phyloP scores from a whole-genome alignment of 208 protist species.

The Trypanosoma melophagium region DNA sequence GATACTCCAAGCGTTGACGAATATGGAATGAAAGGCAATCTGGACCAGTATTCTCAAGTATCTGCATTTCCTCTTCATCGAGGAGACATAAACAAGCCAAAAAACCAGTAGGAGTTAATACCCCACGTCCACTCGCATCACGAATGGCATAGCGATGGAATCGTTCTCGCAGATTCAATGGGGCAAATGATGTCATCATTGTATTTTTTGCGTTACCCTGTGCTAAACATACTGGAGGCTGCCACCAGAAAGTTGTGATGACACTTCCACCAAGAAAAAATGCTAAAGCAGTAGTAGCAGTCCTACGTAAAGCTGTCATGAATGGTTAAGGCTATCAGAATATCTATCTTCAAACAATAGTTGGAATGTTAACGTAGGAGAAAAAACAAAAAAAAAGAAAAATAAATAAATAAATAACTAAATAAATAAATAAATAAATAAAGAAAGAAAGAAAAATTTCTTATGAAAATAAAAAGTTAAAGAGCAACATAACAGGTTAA shows the following conservation, averaged over 20 bases:
- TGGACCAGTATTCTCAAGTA: neutral
- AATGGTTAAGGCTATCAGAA: neutral
- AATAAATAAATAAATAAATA: constrained; percentile 7
- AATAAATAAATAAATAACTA: neutral
- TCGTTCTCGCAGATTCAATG: constrained; percentile 5
- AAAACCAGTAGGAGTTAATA: constrained; percentile 16
- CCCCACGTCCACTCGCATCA: constrained; percentile 3
- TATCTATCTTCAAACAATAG: neutral
- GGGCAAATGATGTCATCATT: neutral
- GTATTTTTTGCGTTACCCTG: too few relatives aligned
- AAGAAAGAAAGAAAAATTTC: constrained; percentile 6
- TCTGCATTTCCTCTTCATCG: constrained; percentile 13
- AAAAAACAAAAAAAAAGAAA: neutral
- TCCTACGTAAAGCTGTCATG: neutral
- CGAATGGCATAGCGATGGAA: constrained; percentile 19
- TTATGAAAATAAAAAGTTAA: neutral
- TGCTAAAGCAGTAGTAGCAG: neutral
- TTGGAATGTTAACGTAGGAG: neutral
- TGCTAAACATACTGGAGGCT: neutral
- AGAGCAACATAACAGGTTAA: neutral
- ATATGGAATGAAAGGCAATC: neutral
- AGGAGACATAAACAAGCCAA: constrained; percentile 28
- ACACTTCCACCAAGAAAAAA: neutral
- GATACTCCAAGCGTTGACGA: constrained; percentile 10
- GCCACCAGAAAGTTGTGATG: neutral